phyloP scores from a whole-genome alignment of 148 eudicot genomes.

The Nepenthes mirabilis region DNA sequence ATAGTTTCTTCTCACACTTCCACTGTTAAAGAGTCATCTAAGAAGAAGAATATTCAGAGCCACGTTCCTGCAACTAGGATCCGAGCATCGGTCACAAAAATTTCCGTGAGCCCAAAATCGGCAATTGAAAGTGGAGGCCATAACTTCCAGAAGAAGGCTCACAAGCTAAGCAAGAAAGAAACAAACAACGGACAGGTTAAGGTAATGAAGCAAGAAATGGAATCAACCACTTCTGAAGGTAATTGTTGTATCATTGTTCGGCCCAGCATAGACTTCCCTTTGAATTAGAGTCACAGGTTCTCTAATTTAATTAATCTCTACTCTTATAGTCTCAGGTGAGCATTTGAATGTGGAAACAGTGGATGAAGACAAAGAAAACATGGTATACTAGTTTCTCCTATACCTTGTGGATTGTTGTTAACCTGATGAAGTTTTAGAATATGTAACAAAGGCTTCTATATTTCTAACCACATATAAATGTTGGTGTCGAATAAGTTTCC shows the following conservation, averaged over 20 bases:
- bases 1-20: slow-evolving; percentile 19
- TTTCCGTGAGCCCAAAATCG: slow-evolving; percentile 15
- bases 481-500: too few species aligned
- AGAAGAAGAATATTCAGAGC: slow-evolving; percentile 18
- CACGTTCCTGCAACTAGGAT: slow-evolving; percentile 17
- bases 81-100: slow-evolving; percentile 27
- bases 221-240: slow-evolving; percentile 27
- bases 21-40: slow-evolving; percentile 24
- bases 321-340: slow-evolving; percentile 18
- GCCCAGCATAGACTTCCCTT: too few species aligned
- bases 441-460: not conserved
- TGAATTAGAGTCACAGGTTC: too few species aligned
- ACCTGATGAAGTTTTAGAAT: not conserved
- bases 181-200: slow-evolving; percentile 20
- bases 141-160: slow-evolving; percentile 27
- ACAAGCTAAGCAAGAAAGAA: slow-evolving; percentile 31
- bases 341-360: slow-evolving; percentile 15
- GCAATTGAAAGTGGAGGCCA: slow-evolving; percentile 22
- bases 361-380: slow-evolving; percentile 76
- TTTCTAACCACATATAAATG: not conserved
- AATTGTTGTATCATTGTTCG: slow-evolving; percentile 1
- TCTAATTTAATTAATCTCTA: not conserved
- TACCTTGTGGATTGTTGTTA: not conserved
- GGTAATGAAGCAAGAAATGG: slow-evolving; percentile 27
- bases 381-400: slow-evolving; percentile 26